These are phyloP conservation scores for Aspergillus sojae DNA, from an alignment of 2,329 filamentous ascomycete species.

Conservation along the genomic window DNA sequence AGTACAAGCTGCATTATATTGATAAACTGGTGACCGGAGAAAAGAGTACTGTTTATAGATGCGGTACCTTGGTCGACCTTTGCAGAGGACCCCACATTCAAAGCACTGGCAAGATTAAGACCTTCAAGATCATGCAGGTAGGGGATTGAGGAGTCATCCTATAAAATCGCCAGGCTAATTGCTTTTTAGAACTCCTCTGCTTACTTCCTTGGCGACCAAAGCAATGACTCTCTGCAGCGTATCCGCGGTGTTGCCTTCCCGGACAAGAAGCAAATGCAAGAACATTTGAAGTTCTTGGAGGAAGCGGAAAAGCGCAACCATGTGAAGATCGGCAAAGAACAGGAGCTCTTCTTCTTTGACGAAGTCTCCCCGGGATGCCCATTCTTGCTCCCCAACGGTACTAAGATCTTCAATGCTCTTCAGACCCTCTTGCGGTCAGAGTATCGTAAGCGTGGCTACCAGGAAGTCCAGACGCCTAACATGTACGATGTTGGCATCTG, in stretches of 20 bases:
- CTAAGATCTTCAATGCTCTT: conserved; percentile 89
- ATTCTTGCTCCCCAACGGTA: conserved; percentile 91
- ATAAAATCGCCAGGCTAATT: conserved; percentile 1
- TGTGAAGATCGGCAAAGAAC: conserved; percentile 87
- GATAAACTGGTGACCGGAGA: conserved; percentile 90
- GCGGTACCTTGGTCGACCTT: conserved; percentile 90
- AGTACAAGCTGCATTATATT: conserved; percentile 98
- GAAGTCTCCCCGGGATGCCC: conserved; percentile 89
- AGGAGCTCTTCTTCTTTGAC: conserved; percentile 97
- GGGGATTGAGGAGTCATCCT: conserved; percentile 8
- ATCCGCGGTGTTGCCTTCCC: conserved; percentile 97
- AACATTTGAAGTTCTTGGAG: conserved; percentile 92
- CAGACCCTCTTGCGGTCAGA: conserved; percentile 79
- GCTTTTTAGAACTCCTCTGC: conserved; percentile 67
- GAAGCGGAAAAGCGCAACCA: conserved; percentile 98
- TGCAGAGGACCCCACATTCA: conserved; percentile 95
- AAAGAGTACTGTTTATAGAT: conserved; percentile 90
- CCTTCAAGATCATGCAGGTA: conserved; percentile 87
- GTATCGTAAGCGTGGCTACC: conserved; percentile 91
- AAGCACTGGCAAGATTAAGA: conserved; percentile 89
- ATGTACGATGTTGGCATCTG: conserved; percentile 94
- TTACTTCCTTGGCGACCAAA: conserved; percentile 92
- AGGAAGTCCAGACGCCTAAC: conserved; percentile 93
- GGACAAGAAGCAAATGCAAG: conserved; percentile 91
- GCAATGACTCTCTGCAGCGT: conserved; percentile 92